phyloP scores from a whole-genome alignment of 345 rosid species.

The Eucalyptus viminalis region DNA sequence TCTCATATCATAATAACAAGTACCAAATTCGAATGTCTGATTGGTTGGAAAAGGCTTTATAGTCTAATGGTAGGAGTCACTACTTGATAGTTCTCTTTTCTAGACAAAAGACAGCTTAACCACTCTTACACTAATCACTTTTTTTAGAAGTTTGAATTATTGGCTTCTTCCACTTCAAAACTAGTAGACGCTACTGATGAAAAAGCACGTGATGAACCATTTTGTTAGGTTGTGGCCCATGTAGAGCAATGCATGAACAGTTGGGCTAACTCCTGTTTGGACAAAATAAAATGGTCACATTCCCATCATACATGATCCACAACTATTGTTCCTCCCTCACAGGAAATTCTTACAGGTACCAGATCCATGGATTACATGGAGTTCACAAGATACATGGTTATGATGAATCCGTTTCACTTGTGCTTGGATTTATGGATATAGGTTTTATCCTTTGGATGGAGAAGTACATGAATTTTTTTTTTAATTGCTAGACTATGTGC shows the following conservation, averaged over 20 bases:
- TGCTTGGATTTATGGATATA: background rate
- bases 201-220: background rate
- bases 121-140: background rate
- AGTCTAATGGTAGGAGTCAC: background rate
- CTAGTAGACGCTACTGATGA: background rate
- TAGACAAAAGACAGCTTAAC: background rate
- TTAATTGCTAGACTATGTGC: background rate
- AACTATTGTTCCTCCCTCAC: background rate
- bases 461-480: background rate
- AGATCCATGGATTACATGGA: background rate
- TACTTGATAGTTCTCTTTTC: background rate
- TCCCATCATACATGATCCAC: background rate
- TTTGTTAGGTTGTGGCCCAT: background rate
- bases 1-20: background rate
- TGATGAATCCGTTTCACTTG: fast-evolving
- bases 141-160: background rate
- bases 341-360: background rate
- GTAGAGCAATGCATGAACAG: fast-evolving
- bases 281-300: background rate
- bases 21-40: background rate
- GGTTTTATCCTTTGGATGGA: background rate
- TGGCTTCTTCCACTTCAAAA: background rate
- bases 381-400: background rate
- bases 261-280: background rate
- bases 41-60: background rate